A percentile compares a stretch with the other conserved stretches of the same genome.
Evolutionary conservation across 2,329 filamentous ascomycete genomes (phyloP).

Genomic region (Ceratocystis cubensis): DNA sequence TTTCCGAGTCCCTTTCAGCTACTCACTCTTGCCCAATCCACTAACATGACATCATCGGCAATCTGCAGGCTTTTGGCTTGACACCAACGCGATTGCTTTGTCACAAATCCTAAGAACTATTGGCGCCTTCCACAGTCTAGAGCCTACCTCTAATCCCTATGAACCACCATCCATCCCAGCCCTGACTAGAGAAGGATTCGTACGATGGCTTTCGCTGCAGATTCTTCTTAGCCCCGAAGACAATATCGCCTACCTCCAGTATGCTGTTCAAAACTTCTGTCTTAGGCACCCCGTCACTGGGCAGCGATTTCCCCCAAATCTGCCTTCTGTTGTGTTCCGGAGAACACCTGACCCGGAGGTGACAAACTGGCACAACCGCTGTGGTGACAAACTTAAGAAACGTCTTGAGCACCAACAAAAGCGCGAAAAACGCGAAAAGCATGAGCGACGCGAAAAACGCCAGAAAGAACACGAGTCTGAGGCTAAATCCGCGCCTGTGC

Average conservation of each 20-base stretch:
- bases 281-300: constrained; percentile 64
- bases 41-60: constrained; percentile 7
- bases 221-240: constrained; percentile 76
- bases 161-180: constrained; percentile 67
- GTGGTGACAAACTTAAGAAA: constrained; percentile 52
- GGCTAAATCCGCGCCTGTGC: not conserved
- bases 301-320: constrained; percentile 48
- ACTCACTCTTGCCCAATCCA: not conserved
- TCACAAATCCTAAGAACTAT: constrained; percentile 88
- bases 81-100: constrained; percentile 59
- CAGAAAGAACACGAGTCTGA: not conserved
- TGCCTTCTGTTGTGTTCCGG: constrained; percentile 56
- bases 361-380: constrained; percentile 70
- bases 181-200: constrained; percentile 71
- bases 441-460: constrained; percentile 2
- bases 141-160: constrained; percentile 62
- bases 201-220: constrained; percentile 88
- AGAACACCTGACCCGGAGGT: constrained; percentile 63
- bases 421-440: constrained; percentile 5
- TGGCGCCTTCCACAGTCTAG: constrained; percentile 78
- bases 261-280: constrained; percentile 63
- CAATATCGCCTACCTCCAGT: constrained; percentile 72
- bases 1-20: constrained; percentile 11
- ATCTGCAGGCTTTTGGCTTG: constrained; percentile 59
- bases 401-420: constrained; percentile 13